These are phyloP conservation scores for Nematocida parisii DNA, from an alignment of 371 early-diverging fungal species.

Conservation along the genomic window DNA sequence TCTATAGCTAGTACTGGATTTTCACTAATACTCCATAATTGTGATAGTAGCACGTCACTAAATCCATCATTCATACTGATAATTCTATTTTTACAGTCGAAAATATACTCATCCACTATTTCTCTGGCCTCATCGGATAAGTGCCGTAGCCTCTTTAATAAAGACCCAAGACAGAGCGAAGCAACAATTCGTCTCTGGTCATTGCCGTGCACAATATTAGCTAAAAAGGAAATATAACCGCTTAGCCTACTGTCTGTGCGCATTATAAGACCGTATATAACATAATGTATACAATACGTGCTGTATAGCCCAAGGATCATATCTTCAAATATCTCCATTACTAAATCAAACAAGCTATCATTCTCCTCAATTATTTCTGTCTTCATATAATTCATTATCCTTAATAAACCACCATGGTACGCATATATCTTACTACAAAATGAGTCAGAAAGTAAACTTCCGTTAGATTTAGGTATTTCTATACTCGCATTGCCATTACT, in stretches of 20 bases:
- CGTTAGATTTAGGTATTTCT: not conserved
- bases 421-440: not conserved
- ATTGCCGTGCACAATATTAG: not conserved
- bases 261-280: not conserved
- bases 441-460: not conserved
- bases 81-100: not conserved
- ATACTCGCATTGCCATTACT: not conserved
- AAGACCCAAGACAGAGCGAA: not conserved
- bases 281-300: not conserved
- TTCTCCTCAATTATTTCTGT: not conserved
- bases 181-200: constrained; percentile 1
- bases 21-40: not conserved
- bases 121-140: not conserved
- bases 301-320: not conserved
- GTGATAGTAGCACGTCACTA: not conserved
- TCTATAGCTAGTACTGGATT: not conserved
- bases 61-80: not conserved
- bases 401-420: not conserved
- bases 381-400: not conserved
- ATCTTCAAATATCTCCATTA: constrained; percentile 21
- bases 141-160: not conserved
- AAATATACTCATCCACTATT: not conserved
- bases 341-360: not conserved
- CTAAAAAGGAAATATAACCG: not conserved
- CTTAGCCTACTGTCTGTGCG: not conserved